Base-by-base conservation (phyloP, 495 filamentous ascomycete species). In the Aspergillus kassunensis region DNA sequence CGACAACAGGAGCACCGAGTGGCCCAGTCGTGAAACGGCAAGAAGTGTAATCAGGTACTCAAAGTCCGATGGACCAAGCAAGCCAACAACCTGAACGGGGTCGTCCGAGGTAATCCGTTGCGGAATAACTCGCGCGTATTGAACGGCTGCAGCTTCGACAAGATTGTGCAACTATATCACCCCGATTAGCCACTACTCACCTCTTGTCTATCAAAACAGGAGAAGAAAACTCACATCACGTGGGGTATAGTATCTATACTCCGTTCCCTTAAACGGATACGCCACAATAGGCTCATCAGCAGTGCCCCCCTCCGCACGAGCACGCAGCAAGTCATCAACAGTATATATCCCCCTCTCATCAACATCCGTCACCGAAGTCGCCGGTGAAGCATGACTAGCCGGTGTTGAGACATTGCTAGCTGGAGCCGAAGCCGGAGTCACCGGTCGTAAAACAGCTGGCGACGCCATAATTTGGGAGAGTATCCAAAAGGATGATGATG, bases 1-100 rank as follows among this genome's bases (percentile, higher is more conserved):
- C 9, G 73, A 76, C 4, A 79, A 60, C 13, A 78, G 65, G 2
- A 79, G 62, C 9, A 77, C 66, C 3, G 75, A 66, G 50, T 75
- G 72, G 1, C 76, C 76, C 2, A 79, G 51, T n/a, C 69, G 58
- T 7, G 67, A 69, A 13, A 77, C 31, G 6, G 72, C 74, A 21
- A 74, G 62, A 23, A 74, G 57, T 0, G 73, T 70, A 9, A 76
- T 55, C 37, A 76, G 52, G 31, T 74, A 72, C 34, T 76, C 67
- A 25, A 79, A 64, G 40, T 71, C 67, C 9, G 74, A 75, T 0
- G 62, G 58, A 8, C 66, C 72, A 12, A 79, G 64, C 7, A 79
- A 41, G 1, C 65, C 68, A 4, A 79, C 70, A 2, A 80, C 71
- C 29, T 56, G 56, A n/a, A 70, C 55, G 6, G 68, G 57, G 53